Conservation (phyloP, 2,329 filamentous ascomycete species). For the Beauveria caledonica region DNA sequence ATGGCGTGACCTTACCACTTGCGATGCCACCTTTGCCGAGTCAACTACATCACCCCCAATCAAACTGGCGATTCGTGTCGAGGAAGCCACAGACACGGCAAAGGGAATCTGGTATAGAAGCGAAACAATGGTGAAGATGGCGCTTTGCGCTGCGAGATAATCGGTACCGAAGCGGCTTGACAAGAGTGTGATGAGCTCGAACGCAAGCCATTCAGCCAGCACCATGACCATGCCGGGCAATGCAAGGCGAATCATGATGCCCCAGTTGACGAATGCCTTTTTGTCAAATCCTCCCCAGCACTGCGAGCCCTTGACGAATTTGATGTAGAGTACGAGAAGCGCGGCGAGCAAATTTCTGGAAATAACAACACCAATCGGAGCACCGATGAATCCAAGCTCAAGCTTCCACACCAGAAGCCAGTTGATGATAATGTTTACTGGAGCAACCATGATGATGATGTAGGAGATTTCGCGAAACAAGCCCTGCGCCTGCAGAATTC, state of each 20-base stretch:
- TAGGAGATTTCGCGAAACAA: conserved; percentile 71
- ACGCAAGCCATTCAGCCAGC: conserved; percentile 85
- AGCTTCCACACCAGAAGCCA: conserved; percentile 71
- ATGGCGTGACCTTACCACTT: conserved; percentile 47
- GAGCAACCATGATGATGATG: conserved; percentile 66
- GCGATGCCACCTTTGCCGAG: conserved; percentile 70
- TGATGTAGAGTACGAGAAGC: conserved; percentile 67
- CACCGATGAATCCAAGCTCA: conserved; percentile 65
- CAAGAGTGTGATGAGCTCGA: conserved; percentile 82
- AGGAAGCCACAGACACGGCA: conserved; percentile 78
- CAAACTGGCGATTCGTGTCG: conserved; percentile 85
- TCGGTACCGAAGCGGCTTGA: conserved; percentile 71
- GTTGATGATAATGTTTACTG: conserved; percentile 68
- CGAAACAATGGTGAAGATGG: conserved; percentile 70
- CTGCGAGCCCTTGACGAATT: conserved; percentile 62
- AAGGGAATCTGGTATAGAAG: conserved; percentile 90
- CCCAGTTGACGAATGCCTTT: conserved; percentile 65
- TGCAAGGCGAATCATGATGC: conserved; percentile 75
- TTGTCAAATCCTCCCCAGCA: conserved; percentile 78
- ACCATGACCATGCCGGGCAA: conserved; percentile 90
- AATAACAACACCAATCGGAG: conserved; percentile 70
- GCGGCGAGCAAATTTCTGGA: conserved; percentile 71
- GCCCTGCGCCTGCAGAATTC: conserved; percentile 76
- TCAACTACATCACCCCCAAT: conserved; percentile 79
- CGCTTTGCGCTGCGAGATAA: conserved; percentile 81